A percentile compares a stretch with the other conserved stretches of the same genome.
Evolutionary conservation across 2,329 filamentous ascomycete species (phyloP).

Genomic region (Aspergillus tamarii): DNA sequence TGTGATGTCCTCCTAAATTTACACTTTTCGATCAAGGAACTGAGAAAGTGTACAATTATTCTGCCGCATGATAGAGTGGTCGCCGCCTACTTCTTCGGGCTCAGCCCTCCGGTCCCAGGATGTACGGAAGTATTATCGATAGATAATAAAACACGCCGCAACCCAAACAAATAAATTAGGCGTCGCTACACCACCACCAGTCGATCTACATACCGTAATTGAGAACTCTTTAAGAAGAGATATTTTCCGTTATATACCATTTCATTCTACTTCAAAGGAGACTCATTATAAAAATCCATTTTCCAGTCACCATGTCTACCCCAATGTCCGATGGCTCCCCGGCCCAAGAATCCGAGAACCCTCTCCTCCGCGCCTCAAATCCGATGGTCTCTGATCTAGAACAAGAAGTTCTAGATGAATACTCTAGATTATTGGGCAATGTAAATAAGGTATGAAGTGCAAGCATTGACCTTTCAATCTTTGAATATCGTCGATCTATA

Average conservation of each 20-base stretch:
- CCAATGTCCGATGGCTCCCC: constrained; percentile 10
- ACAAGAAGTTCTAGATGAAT: constrained; percentile 94
- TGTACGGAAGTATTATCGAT: too few species aligned
- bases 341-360: constrained; percentile 29
- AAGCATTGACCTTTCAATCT: neutral
- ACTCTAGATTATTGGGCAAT: constrained; percentile 82
- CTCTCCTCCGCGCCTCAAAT: constrained; percentile 42
- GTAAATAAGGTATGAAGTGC: constrained; percentile 73
- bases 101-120: neutral
- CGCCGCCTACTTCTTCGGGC: neutral
- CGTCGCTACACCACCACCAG: neutral
- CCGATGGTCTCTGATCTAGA: constrained; percentile 71
- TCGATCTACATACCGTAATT: neutral
- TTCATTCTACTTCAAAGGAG: neutral
- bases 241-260: neutral
- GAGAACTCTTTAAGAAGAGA: neutral
- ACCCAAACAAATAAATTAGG: neutral
- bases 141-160: neutral
- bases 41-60: neutral
- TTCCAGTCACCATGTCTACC: constrained; percentile 2
- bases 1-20: neutral
- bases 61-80: neutral
- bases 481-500: too few species aligned
- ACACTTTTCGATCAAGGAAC: neutral
- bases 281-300: neutral